Evolutionary conservation across 495 filamentous ascomycete genomes (phyloP).

Genomic region (Annulohypoxylon maeteangense): DNA sequence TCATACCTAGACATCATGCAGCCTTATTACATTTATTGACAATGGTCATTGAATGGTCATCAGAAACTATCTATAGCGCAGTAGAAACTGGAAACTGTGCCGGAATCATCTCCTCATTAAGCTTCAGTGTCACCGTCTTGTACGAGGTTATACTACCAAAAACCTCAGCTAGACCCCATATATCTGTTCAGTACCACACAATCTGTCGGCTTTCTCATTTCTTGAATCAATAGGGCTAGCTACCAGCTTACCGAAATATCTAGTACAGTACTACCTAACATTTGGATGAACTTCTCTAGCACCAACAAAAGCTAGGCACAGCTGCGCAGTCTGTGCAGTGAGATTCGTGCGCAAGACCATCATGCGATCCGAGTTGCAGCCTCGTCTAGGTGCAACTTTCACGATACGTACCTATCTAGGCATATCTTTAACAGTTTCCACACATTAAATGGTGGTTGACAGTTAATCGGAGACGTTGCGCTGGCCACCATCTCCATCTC

Average conservation of each 20-base stretch:
- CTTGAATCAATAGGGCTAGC: not conserved
- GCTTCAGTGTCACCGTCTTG: conserved; percentile 1
- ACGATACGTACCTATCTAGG: not conserved
- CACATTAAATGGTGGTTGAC: too few relatives aligned
- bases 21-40: conserved; percentile 6
- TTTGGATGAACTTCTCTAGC: not conserved
- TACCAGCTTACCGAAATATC: not conserved
- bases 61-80: conserved; percentile 1
- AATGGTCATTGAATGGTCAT: not conserved
- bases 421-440: too few relatives aligned
- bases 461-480: not conserved
- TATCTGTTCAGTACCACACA: not conserved
- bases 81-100: not conserved
- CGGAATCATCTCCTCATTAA: not conserved
- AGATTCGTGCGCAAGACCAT: not conserved
- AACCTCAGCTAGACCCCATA: conserved; percentile 17
- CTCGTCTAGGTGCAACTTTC: not conserved
- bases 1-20: not conserved
- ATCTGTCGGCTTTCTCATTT: not conserved
- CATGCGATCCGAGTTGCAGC: not conserved
- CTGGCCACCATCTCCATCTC: conserved; percentile 16
- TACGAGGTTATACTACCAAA: conserved; percentile 7
- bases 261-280: too few relatives aligned
- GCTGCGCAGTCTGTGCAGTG: not conserved
- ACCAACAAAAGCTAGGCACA: not conserved